Base-by-base conservation (phyloP, 352 stramenopile genomes). In the Nothophytophthora sp. region DNA sequence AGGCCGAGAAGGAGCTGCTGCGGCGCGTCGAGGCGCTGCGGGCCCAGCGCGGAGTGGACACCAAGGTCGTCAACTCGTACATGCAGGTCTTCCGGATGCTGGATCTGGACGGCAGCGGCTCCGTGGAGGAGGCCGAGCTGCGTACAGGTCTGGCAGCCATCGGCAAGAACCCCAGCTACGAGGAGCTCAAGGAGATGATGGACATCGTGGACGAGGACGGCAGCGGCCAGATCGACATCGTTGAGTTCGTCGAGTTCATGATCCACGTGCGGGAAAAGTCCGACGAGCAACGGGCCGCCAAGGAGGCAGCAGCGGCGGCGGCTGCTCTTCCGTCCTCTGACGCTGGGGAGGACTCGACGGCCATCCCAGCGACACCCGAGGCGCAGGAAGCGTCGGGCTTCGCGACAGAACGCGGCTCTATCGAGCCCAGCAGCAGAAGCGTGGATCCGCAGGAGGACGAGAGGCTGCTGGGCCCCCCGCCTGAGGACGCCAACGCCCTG, bases 221-320 rank as follows among this genome's bases (percentile, higher is more conserved):
- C 28, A 89, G 75, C 24, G 85, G 85, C 0, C 83, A 95, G 50
- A 95, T 95, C 37, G 85, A 94, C 50, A 82, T 94, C 32, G 76
- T 91, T 32, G 85, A 93, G 53, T 95, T 95, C 53, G 71, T 94
- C 44, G 76, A 92, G 52, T 94, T 92, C 46, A 94, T 92, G 81
- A 82, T 90, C 33, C 73, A 88, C 54, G 77, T 90, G 12, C 77
- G 80, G 2, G 75, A 86, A 45, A 90, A 88, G 30, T 87, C 80
- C 1, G 71, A 49, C 6, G 60, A 85, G 39, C 74, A 88, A 32
- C 76, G 77, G 19, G 43, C 39, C 10, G 53, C 55, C 0, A 52
- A 23, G 20, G 33, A 71, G 15, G 62, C 46, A 6, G 65, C 46
- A 19, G 52, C 60, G 28, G 54, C 32, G 10, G 44, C 42, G 28